Evolutionary conservation across 345 rosid genomes (phyloP), one percentile per base, ranked within the genome.

Genomic region (Salix koriyanagi): DNA sequence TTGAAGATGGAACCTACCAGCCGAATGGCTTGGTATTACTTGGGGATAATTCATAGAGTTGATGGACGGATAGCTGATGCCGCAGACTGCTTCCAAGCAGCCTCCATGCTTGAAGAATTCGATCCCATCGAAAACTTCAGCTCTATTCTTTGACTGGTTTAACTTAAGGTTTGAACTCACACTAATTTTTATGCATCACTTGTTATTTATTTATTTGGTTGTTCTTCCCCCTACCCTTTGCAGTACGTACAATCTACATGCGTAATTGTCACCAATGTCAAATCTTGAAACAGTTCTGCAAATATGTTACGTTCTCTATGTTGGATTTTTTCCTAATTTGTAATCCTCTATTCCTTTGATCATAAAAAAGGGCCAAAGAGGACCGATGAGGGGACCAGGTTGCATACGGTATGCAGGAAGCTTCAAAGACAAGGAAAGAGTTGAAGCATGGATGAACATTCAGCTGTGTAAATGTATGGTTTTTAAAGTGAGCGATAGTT

Each of bases 51-150:
- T 71, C 96, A 91, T 75, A 89, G 81, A 74, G 85, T 83, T 26
- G 94, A 91, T 72, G 98, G 99, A 44, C 94, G 98, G 71, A 84
- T 88, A 72, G 92, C 92, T 54, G 99, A 93, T 83, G 98, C 98
- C 12, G 81, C 85, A 16, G 98, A 95, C 73, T 91, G 97, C 85
- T 92, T 95, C 85, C 96, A 90, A 84, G 99, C 99, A 56, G 96
- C 99, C 65, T 88, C 93, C 37, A 89, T 95, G 93, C 99, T 95
- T 56, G 96, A 93, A 83, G 98, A 93, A 62, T 90, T 94, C 4
- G 93, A 95, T 82, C 98, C 98, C 7, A 79, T 95, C 44, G 98
- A 95, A 80, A 90, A 89, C 85, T 95, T 95, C 85, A 85, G 87
- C 80, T 88, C 97, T 67, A 41, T 90, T 74, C 76, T 76, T 81